A percentile compares a stretch with the other conserved stretches of the same genome.
Conservation (phyloP, 2,329 filamentous ascomycete species). For the Ceratocystis smalleyi region DNA sequence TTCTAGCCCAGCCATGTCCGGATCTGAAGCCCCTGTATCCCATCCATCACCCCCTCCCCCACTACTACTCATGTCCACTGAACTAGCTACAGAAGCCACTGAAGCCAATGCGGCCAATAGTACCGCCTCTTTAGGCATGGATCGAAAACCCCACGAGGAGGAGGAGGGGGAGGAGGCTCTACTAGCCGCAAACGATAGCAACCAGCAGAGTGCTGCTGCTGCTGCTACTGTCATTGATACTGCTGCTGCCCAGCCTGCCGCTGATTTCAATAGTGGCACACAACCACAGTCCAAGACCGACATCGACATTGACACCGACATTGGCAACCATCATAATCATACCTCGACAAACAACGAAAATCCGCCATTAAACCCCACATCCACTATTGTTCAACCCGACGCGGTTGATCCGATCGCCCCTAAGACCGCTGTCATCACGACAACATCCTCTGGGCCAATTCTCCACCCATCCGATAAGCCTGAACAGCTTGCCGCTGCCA, state of each 20-base stretch:
- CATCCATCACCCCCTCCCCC: not conserved
- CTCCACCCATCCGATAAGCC: constrained; percentile 1
- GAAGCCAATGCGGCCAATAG: not conserved
- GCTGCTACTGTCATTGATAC: not conserved
- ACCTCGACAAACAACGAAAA: not conserved
- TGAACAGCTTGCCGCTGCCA: constrained; percentile 13
- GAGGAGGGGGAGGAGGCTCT: too few species aligned
- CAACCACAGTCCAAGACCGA: not conserved
- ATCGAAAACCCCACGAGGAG: constrained; percentile 1
- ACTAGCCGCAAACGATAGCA: constrained; percentile 5
- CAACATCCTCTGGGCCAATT: not conserved
- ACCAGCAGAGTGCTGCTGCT: not conserved
- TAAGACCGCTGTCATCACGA: constrained; percentile 1
- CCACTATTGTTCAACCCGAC: not conserved
- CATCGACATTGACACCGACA: not conserved
- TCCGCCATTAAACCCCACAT: not conserved
- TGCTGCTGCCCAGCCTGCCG: not conserved
- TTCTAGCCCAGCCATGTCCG: constrained; percentile 1
- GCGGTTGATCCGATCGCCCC: constrained; percentile 1
- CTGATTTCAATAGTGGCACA: not conserved
- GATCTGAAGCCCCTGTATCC: not conserved
- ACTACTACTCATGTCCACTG: not conserved
- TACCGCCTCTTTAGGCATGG: not conserved
- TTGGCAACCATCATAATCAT: not conserved
- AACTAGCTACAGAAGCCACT: not conserved